Evolutionary conservation across 257 asterid genomes (phyloP).

Genomic region (Cruciata laevipes): DNA sequence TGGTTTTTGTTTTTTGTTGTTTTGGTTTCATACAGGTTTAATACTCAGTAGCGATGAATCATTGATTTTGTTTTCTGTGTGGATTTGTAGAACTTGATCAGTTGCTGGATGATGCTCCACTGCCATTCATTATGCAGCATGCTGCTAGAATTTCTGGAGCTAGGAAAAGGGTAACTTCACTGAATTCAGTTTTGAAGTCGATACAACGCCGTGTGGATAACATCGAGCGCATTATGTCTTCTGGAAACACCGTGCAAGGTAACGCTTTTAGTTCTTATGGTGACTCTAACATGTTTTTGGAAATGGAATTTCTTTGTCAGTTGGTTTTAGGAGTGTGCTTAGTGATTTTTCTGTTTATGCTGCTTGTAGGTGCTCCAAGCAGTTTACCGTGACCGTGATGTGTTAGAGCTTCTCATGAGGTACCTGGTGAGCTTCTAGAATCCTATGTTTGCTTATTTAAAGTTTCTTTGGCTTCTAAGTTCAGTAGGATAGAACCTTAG

Average conservation of each 20-base stretch:
- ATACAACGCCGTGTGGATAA: conserved; percentile 78
- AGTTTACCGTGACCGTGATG: not conserved
- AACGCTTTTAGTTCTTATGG: conserved; percentile 15
- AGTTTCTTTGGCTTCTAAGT: not conserved
- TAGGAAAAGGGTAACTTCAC: conserved; percentile 68
- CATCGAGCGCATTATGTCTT: conserved; percentile 68
- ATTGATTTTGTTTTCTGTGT: not conserved
- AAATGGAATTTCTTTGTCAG: not conserved
- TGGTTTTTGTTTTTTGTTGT: not conserved
- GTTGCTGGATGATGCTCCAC: conserved; percentile 88
- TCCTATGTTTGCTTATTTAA: not conserved
- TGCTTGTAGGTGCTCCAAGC: not conserved
- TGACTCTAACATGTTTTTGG: conserved; percentile 5
- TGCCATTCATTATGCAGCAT: conserved; percentile 93
- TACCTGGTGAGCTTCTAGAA: not conserved
- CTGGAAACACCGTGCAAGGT: conserved; percentile 53
- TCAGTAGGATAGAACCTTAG: not conserved
- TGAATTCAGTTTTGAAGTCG: conserved; percentile 82
- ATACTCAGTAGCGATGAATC: not conserved
- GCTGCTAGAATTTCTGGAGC: conserved; percentile 84
- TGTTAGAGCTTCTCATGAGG: not conserved
- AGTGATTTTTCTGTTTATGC: not conserved
- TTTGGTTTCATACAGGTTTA: not conserved
- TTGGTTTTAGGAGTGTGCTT: not conserved
- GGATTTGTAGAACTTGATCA: conserved; percentile 72